These are phyloP conservation scores for Sphagnum magellanicum DNA, from an alignment of 228 moss, liverwort and hornwort genomes.

Conservation along the genomic window DNA sequence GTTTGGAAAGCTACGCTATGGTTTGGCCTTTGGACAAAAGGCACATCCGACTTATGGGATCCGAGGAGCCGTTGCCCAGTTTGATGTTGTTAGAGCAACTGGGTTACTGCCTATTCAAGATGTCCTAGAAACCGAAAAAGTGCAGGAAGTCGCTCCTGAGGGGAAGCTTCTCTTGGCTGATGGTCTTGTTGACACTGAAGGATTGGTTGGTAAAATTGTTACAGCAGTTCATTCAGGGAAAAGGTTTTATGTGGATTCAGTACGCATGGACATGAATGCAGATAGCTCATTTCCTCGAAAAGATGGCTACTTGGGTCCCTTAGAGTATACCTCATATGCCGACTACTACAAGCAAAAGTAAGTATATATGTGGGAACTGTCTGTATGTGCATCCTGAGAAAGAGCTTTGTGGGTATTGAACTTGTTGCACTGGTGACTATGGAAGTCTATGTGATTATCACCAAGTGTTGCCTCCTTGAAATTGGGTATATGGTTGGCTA, in stretches of 20 bases:
- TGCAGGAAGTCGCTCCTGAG: conserved; percentile 70
- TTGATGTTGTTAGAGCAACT: conserved; percentile 86
- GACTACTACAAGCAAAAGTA: conserved; percentile 99
- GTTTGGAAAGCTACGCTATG: conserved; percentile 82
- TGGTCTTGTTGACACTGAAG: conserved; percentile 71
- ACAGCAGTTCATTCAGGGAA: conserved; percentile 99
- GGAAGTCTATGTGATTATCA: too few relatives aligned
- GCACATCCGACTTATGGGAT: conserved; percentile 98
- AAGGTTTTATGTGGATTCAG: conserved; percentile 94
- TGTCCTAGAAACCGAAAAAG: conserved; percentile 37
- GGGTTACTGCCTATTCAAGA: conserved; percentile 75
- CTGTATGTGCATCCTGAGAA: too few relatives aligned
- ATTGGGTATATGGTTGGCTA: too few relatives aligned
- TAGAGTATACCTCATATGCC: conserved; percentile 94
- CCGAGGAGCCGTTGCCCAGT: conserved; percentile 87
- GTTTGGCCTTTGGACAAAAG: conserved; percentile 73
- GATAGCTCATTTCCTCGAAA: conserved; percentile 97
- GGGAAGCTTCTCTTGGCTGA: conserved; percentile 88
- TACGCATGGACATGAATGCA: conserved; percentile 90
- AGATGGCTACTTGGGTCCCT: conserved; percentile 94
- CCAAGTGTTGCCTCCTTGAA: too few relatives aligned
- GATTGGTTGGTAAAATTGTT: conserved; percentile 84
- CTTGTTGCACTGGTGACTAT: too few relatives aligned
- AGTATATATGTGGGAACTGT: conserved; percentile 5
- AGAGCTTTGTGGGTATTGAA: too few relatives aligned